These are phyloP conservation scores for Fusarium subglutinans DNA, from an alignment of 2,329 filamentous ascomycete species.

Conservation along the genomic window DNA sequence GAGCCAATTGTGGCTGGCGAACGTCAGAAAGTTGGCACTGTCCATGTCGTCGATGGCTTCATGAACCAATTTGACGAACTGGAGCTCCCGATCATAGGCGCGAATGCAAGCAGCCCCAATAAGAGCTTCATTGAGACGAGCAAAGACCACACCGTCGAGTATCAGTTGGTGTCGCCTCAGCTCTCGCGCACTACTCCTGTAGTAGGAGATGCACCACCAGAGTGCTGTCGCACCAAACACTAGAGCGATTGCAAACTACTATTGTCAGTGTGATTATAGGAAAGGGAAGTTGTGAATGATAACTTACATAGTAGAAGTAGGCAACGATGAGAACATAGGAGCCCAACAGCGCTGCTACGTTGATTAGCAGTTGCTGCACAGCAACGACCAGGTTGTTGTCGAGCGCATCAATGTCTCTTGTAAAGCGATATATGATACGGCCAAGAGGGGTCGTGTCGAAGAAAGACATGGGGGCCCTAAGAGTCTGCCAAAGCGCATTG, in stretches of 20 bases:
- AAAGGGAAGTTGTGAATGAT: rapidly evolving
- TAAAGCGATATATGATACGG: not conserved
- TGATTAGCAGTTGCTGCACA: not conserved
- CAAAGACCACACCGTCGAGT: not conserved
- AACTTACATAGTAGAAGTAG: not conserved
- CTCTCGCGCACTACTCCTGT: not conserved
- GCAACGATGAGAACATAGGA: not conserved
- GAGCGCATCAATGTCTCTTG: not conserved
- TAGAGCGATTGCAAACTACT: not conserved
- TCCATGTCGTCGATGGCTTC: not conserved
- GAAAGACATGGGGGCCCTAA: not conserved
- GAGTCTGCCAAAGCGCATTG: not conserved
- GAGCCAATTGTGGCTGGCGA: not conserved
- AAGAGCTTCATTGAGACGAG: not conserved
- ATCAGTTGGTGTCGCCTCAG: not conserved
- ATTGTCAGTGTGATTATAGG: not conserved
- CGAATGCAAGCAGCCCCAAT: not conserved
- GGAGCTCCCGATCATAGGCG: not conserved
- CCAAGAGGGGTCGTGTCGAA: not conserved
- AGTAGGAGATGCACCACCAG: not conserved
- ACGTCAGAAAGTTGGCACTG: not conserved
- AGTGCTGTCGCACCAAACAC: not conserved
- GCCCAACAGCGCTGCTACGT: not conserved
- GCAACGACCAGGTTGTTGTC: not conserved
- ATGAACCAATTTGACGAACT: not conserved